A percentile compares a stretch with the other conserved stretches of the same genome.
These are phyloP conservation scores for Glarea lozoyensis DNA, from an alignment of 495 filamentous ascomycete genomes.

Conservation along the genomic window DNA sequence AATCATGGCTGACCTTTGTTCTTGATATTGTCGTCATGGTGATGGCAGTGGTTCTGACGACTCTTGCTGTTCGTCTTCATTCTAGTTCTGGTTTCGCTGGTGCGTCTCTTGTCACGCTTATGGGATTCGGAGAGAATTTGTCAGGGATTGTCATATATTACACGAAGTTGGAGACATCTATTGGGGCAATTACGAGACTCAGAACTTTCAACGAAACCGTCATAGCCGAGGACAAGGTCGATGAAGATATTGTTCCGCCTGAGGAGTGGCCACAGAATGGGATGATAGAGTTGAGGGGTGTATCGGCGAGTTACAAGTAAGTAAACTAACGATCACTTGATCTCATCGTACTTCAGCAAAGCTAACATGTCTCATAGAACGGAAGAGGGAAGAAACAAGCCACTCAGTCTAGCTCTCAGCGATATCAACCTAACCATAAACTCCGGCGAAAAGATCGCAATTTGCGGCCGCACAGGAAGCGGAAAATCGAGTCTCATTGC, in stretches of 20 bases:
- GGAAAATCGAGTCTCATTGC: constrained; percentile 24
- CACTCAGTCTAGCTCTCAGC: not conserved
- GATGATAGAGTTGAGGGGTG: constrained; percentile 37
- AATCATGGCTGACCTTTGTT: constrained; percentile 29
- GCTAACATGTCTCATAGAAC: not conserved
- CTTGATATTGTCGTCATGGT: constrained; percentile 38
- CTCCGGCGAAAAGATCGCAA: constrained; percentile 13
- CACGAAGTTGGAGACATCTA: constrained; percentile 23
- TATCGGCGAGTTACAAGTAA: constrained; percentile 39
- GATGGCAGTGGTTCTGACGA: constrained; percentile 10
- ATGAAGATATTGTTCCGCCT: constrained; percentile 13
- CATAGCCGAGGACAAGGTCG: constrained; percentile 9
- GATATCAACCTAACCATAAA: constrained; percentile 17
- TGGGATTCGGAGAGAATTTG: not conserved
- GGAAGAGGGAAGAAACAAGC: not conserved
- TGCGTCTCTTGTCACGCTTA: constrained; percentile 29
- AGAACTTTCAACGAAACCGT: constrained; percentile 21
- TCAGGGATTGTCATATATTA: constrained; percentile 20
- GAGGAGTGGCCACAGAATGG: constrained; percentile 26
- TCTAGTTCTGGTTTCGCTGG: constrained; percentile 37
- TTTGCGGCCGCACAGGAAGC: constrained; percentile 8
- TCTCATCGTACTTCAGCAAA: not conserved
- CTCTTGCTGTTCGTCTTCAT: constrained; percentile 1
- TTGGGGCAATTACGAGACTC: constrained; percentile 29
- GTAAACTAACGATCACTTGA: constrained; percentile 22